A percentile compares a stretch with the other conserved stretches of the same genome.
These are phyloP conservation scores for Thielaviopsis musarum DNA, from an alignment of 2,329 filamentous ascomycete genomes.

Conservation along the genomic window DNA sequence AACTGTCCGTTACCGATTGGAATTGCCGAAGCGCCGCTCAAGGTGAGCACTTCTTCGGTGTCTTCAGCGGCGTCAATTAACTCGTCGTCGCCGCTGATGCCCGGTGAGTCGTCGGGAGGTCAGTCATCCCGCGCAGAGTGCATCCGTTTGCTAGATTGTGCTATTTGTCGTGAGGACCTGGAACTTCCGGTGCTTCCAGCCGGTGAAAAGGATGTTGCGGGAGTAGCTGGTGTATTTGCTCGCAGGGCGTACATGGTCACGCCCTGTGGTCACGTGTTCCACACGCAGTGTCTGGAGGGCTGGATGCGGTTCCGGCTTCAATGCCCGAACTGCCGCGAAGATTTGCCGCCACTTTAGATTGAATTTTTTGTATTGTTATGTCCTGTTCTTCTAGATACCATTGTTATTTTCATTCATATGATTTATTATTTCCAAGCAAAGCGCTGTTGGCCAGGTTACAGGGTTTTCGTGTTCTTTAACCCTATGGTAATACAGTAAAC, in stretches of 20 bases:
- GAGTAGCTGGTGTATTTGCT: slow-evolving; percentile 54
- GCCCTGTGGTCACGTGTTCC: slow-evolving; percentile 90
- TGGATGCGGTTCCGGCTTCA: slow-evolving; percentile 91
- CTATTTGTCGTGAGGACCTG: slow-evolving; percentile 83
- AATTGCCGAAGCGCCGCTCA: slow-evolving; percentile 21
- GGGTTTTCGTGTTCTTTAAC: background rate
- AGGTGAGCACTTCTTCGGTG: background rate
- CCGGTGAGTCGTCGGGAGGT: slow-evolving; percentile 18
- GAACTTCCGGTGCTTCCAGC: slow-evolving; percentile 68
- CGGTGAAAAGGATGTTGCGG: slow-evolving; percentile 21
- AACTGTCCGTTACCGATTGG: slow-evolving; percentile 69
- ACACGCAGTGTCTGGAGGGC: slow-evolving; percentile 76
- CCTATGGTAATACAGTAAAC: too few species aligned
- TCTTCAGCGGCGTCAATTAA: slow-evolving; percentile 18
- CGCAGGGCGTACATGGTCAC: slow-evolving; percentile 90
- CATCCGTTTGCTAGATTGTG: slow-evolving; percentile 60
- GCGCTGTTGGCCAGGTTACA: too few species aligned
- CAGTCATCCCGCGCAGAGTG: slow-evolving; percentile 19
- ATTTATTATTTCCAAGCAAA: slow-evolving; percentile 7
- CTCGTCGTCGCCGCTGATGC: slow-evolving; percentile 17
- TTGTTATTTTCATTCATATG: slow-evolving; percentile 9
- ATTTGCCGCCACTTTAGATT: slow-evolving; percentile 60
- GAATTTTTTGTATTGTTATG: slow-evolving; percentile 3
- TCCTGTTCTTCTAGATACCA: slow-evolving; percentile 1
- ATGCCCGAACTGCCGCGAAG: slow-evolving; percentile 89